Percentiles rank a stretch among this genome's conserved stretches.
phyloP scores from a whole-genome alignment of 164 flowering plant genomes.

The Annona squamosa region DNA sequence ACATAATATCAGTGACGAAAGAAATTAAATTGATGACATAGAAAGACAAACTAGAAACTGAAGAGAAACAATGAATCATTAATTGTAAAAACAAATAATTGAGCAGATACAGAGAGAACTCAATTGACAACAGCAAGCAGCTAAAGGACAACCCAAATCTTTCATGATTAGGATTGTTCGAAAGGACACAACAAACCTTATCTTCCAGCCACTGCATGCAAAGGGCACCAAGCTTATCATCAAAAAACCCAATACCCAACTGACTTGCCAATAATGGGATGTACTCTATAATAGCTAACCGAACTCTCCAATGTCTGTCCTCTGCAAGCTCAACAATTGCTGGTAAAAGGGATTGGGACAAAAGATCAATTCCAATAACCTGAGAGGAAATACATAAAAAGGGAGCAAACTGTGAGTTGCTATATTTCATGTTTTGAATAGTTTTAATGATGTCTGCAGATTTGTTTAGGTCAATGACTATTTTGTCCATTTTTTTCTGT shows the following conservation, averaged over 20 bases:
- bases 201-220: slow-evolving; percentile 88
- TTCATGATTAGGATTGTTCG: neutral
- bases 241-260: slow-evolving; percentile 89
- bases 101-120: too few species aligned
- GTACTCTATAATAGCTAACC: slow-evolving; percentile 90
- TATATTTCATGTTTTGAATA: too few species aligned
- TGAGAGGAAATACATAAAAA: slow-evolving; percentile 21
- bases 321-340: slow-evolving; percentile 99
- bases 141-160: neutral
- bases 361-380: slow-evolving; percentile 95
- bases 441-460: too few species aligned
- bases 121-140: neutral
- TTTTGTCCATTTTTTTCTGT: too few species aligned
- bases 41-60: neutral
- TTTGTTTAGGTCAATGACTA: too few species aligned
- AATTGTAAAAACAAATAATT: neutral
- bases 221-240: slow-evolving; percentile 89
- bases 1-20: too few species aligned
- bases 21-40: too few species aligned
- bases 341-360: slow-evolving; percentile 85
- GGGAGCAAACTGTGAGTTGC: too few species aligned
- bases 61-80: neutral
- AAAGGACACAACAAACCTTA: slow-evolving; percentile 37
- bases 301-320: slow-evolving; percentile 97
- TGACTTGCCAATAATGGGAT: slow-evolving; percentile 94